These are phyloP conservation scores for Penicillium sp. DNA, from an alignment of 2,329 filamentous ascomycete genomes.

Conservation along the genomic window DNA sequence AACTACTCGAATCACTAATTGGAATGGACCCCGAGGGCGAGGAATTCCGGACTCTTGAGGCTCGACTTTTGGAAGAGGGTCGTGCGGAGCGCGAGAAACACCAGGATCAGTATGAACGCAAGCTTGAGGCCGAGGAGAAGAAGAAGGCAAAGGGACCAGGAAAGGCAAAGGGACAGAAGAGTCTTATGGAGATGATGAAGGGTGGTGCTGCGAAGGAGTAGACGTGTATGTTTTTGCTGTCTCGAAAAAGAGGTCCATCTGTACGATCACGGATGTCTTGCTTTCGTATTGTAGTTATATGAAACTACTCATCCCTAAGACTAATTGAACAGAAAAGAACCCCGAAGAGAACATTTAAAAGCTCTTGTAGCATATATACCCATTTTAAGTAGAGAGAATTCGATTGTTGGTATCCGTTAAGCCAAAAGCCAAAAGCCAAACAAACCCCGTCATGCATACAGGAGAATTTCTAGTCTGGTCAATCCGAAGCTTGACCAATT, in stretches of 20 bases:
- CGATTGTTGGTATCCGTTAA: slow-evolving; percentile 27
- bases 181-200: slow-evolving; percentile 37
- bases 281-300: too few species aligned
- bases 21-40: slow-evolving; percentile 75
- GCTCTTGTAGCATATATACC: too few species aligned
- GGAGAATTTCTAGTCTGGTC: slow-evolving; percentile 5
- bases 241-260: background rate
- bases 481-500: slow-evolving; percentile 9
- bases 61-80: slow-evolving; percentile 66
- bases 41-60: slow-evolving; percentile 67
- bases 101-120: slow-evolving; percentile 76
- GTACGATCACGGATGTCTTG: background rate
- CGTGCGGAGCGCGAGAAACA: slow-evolving; percentile 70
- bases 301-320: background rate
- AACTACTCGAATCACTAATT: slow-evolving; percentile 83
- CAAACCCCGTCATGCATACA: slow-evolving; percentile 19
- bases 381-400: slow-evolving; percentile 9
- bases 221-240: background rate
- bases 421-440: slow-evolving; percentile 16
- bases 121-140: slow-evolving; percentile 59
- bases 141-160: slow-evolving; percentile 45
- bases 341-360: too few species aligned
- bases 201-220: slow-evolving; percentile 15
- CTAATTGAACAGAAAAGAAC: background rate
- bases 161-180: slow-evolving; percentile 41